phyloP scores from a whole-genome alignment of 345 rosid species.

The Fremontodendron californicum region DNA sequence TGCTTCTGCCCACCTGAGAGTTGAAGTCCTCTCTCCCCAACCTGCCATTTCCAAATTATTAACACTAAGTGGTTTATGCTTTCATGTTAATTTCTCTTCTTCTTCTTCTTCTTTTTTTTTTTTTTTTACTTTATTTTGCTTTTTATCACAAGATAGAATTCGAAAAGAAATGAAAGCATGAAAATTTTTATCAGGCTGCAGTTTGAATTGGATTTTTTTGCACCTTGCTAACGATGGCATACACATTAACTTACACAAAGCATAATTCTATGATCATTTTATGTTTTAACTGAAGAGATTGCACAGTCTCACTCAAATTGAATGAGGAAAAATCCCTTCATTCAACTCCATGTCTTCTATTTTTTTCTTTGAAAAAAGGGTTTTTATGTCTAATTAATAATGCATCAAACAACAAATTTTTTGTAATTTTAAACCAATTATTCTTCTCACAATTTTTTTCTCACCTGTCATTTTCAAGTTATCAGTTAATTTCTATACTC shows the following conservation, averaged over 20 bases:
- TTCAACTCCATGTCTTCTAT: background rate
- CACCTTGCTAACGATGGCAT: background rate
- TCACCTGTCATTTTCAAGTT: conserved; percentile 14
- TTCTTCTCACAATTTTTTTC: conserved; percentile 12
- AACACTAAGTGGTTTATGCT: background rate
- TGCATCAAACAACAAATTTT: background rate
- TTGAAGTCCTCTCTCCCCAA: conserved; percentile 95
- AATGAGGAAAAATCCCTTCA: background rate
- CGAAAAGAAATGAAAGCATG: background rate
- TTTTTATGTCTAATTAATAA: background rate
- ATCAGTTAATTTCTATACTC: background rate
- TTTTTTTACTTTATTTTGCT: background rate
- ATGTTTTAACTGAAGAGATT: background rate
- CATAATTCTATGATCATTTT: background rate
- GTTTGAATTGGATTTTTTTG: background rate
- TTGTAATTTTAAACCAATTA: conserved; percentile 7
- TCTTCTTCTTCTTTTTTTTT: background rate
- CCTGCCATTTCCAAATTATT: conserved; percentile 56
- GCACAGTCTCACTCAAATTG: background rate
- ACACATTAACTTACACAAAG: background rate
- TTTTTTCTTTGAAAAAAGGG: background rate
- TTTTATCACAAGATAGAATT: background rate
- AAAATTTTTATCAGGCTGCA: background rate
- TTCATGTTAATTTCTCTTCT: background rate
- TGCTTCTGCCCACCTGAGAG: conserved; percentile 99